Conservation (phyloP, 2,329 filamentous ascomycete species). For the Cladophialophora exuberans region DNA sequence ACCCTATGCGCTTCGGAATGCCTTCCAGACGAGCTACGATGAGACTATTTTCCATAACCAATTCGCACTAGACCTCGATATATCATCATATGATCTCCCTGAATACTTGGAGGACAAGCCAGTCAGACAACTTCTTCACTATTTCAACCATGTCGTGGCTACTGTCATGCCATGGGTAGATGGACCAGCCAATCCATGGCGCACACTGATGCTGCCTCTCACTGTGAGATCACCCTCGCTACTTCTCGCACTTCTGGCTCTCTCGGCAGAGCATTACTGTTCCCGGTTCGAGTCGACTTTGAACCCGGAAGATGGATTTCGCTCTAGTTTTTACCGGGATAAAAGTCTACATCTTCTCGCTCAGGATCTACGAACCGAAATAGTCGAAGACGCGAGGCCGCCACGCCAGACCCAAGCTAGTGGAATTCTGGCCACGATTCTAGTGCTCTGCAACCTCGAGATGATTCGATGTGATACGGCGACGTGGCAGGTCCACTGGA, state of each 20-base stretch:
- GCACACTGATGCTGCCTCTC: conserved; percentile 35
- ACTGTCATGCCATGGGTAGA: conserved; percentile 36
- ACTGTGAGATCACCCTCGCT: conserved; percentile 32
- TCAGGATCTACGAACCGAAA: conserved; percentile 16
- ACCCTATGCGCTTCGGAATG: not conserved
- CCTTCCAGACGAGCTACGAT: conserved; percentile 13
- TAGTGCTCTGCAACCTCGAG: conserved; percentile 37
- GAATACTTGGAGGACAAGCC: conserved; percentile 15
- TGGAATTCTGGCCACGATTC: conserved; percentile 32
- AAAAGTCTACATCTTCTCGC: conserved; percentile 19
- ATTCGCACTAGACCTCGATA: conserved; percentile 21
- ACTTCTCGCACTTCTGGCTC: conserved; percentile 33
- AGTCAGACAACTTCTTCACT: conserved; percentile 31
- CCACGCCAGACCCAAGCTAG: conserved; percentile 14
- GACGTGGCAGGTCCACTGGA: conserved; percentile 35
- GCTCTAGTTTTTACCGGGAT: conserved; percentile 19
- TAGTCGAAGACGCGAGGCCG: conserved; percentile 9
- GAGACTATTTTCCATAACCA: conserved; percentile 9
- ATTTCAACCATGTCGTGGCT: conserved; percentile 34
- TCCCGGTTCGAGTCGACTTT: conserved; percentile 7
- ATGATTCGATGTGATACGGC: conserved; percentile 30
- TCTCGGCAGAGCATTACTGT: conserved; percentile 33
- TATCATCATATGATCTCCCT: conserved; percentile 7
- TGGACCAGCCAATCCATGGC: conserved; percentile 34
- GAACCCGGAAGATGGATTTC: conserved; percentile 2